These are phyloP conservation scores for Globisporangium acanthophoron DNA, from an alignment of 352 stramenopile species.

Conservation along the genomic window DNA sequence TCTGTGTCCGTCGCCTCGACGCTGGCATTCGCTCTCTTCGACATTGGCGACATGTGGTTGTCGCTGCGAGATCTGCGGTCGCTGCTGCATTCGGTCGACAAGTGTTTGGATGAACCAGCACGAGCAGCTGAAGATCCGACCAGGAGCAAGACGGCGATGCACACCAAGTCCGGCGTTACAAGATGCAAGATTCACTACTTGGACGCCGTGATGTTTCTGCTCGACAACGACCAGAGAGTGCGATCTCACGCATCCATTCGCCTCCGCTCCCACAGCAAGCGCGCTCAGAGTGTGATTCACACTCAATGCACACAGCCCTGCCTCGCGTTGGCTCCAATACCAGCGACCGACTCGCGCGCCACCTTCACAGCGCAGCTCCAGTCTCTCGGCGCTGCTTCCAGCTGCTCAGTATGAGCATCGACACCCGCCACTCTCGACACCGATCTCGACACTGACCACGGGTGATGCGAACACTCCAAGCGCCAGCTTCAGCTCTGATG, in stretches of 20 bases:
- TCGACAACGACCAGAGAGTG: not conserved
- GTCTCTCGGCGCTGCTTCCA: not conserved
- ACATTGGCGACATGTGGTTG: not conserved
- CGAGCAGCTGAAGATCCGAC: not conserved
- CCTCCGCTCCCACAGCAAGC: not conserved
- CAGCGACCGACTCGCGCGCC: not conserved
- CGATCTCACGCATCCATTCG: not conserved
- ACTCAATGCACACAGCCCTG: not conserved
- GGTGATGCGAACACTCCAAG: not conserved
- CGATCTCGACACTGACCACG: not conserved
- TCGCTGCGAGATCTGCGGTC: not conserved
- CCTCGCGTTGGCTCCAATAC: not conserved
- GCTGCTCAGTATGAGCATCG: no score
- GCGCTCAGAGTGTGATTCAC: not conserved
- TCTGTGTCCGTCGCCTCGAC: not conserved
- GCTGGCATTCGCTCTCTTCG: not conserved
- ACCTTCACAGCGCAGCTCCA: not conserved
- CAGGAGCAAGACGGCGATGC: not conserved
- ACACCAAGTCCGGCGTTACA: not conserved
- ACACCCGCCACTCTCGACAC: not conserved
- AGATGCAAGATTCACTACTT: not conserved
- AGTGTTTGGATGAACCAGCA: not conserved
- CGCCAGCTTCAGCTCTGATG: no score
- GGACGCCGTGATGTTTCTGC: constrained; percentile 1
- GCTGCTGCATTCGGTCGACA: not conserved